Evolutionary conservation across 768 basidiomycete species (phyloP), one percentile per base, ranked within the genome.

Genomic region (Rhizopogon vulgaris): DNA sequence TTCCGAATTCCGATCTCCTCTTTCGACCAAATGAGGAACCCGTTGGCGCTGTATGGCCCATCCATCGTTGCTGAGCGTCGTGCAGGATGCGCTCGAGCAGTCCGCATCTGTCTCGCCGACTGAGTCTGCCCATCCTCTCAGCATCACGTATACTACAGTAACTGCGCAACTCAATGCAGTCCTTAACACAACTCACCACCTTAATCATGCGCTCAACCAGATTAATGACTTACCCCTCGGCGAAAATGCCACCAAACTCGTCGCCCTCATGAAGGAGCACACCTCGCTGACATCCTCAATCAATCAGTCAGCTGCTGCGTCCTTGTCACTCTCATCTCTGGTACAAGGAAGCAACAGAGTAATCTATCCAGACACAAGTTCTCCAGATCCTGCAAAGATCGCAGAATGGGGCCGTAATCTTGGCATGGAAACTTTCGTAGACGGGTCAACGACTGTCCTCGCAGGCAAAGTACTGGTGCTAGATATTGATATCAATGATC

Each of bases 401-500:
- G 76, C 79, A 56, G 64, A 75, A 30, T 89, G 85, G 82, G 82
- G 80, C 6, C 75, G 73, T 15, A 69, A 76, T 25, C 81, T 75
- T 4, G 86, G 84, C 25, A 85, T 90, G 85, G 85, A 90, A 59
- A 73, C 81, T 3, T 90, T 87, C 71, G 79, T 76, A 54, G 87
- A 89, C 56, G 72, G 73, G 36, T 76, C 75, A 53, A 83, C 77
- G 0, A 69, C 88, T 37, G 76, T 84, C 17, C 76, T 90, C 36
- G 89, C 82, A 3, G 89, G 89, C 2, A 88, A 88, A 63, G 82
- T 89, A n/a, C 70, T 91, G 9, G 87, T 90, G 32, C 69, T 90
- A 49, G 89, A 91, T 62, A 75, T 90, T 53, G 84, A 87, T 58
- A 78, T 91, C 56, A 66, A 69, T 11, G 66, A 60, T 42, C 54